Evolutionary conservation across 768 basidiomycete genomes (phyloP), one percentile per base, ranked within the genome.

Genomic region (Porphyrellus cyaneotinctus): DNA sequence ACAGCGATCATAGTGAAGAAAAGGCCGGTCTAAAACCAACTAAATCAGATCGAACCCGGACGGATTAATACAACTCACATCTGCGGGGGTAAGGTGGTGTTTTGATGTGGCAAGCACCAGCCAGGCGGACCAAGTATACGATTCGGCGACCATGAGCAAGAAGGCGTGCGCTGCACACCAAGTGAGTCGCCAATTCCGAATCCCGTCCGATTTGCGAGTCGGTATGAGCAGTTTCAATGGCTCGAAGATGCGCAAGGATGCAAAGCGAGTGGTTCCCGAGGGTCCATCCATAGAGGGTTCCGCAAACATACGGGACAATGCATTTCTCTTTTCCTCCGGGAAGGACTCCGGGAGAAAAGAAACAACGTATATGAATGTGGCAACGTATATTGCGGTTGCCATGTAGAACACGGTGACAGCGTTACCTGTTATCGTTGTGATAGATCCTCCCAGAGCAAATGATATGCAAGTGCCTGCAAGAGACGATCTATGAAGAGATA

Each of bases 291-390:
- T 3, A 13, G 49, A 38, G 20, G 44, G 22, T 14, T 52, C 61
- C 6, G 10, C 22, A 3, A 32, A 48, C 38, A 58, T 45, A 14
- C 18, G 41, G 4, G 52, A 59, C 1, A 67, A 44, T 24, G 56
- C 56, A 0, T 58, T 56, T 18, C 63, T 56, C 24, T 62, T 66
- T 13, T 60, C 56, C 31, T 68, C 47, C 0, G 64, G 56, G 20
- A 72, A 65, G 12, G 70, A 63, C 52, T 72, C 70, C 1, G 70
- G 69, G 4, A 71, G 59, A 22, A 68, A 17, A 12, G 48, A 44
- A n/a, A 46, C 26, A 2, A 63, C 51, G 36, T 68, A 71, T 12
- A 70, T 17, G 30, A 68, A 50, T 17, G 42, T 49, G 4, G 36
- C 17, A 8, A 39, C 36, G 36, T 60, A 58, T n/a, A 70, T 43